Evolutionary conservation across 2,329 filamentous ascomycete genomes (phyloP).

Genomic region (Calonectria ilicicola): DNA sequence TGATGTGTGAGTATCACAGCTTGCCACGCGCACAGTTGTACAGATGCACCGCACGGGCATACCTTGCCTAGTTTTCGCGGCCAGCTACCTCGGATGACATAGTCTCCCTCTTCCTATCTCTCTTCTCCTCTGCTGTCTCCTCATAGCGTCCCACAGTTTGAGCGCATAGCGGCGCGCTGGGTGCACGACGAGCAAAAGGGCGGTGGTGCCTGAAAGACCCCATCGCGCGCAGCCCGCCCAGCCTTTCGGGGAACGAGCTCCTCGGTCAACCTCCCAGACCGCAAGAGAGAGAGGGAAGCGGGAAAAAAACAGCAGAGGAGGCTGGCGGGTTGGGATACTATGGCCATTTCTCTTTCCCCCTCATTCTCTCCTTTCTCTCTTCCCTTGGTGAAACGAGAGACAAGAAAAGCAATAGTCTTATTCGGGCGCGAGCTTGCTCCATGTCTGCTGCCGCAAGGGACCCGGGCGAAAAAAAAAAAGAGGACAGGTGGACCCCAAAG

Average conservation of each 20-base stretch:
- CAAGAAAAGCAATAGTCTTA: not conserved
- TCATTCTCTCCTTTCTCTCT: not conserved
- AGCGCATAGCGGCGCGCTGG: not conserved
- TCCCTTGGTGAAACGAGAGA: not conserved
- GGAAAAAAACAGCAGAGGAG: not conserved
- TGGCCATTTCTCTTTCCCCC: not conserved
- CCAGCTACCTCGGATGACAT: not conserved
- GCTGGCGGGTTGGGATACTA: not conserved
- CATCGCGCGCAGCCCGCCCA: not conserved
- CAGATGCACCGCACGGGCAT: not conserved
- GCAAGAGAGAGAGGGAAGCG: not conserved
- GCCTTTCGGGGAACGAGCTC: not conserved
- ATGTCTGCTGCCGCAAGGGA: not conserved
- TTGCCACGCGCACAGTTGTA: not conserved
- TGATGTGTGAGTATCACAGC: constrained; percentile 2
- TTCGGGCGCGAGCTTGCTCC: not conserved
- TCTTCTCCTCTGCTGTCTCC: not conserved
- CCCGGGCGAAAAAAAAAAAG: not conserved
- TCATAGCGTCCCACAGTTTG: not conserved
- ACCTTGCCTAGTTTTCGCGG: not conserved
- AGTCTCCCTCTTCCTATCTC: not conserved
- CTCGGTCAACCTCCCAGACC: not conserved
- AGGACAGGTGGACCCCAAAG: not conserved
- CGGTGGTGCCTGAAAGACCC: not conserved
- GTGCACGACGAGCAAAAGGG: not conserved